A percentile compares a stretch with the other conserved stretches of the same genome.
Evolutionary conservation across 257 asterid genomes (phyloP).

Genomic region (Nicotiana sylvestris): DNA sequence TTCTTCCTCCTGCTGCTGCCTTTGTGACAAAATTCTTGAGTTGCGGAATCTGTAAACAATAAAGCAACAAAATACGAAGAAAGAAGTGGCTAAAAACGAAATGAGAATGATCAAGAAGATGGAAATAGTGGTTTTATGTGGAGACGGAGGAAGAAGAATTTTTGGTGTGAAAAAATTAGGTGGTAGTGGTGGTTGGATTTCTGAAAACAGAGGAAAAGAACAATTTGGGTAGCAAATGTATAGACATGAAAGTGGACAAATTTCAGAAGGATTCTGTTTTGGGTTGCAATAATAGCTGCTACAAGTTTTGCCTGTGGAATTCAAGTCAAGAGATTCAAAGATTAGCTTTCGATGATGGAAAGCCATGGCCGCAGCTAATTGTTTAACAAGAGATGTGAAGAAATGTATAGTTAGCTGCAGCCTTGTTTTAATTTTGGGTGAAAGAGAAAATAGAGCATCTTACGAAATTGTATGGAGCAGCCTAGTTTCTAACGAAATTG

Average conservation of each 20-base stretch:
- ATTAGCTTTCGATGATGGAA: slow-evolving; percentile 34
- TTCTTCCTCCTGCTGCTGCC: slow-evolving; percentile 2
- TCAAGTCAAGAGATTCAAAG: slow-evolving; percentile 12
- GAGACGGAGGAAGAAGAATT: background rate
- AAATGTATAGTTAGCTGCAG: no score
- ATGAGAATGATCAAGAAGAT: slow-evolving; percentile 31
- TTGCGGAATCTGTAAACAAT: slow-evolving; percentile 33
- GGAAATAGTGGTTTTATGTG: slow-evolving; percentile 19
- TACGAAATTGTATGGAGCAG: slow-evolving; percentile 10
- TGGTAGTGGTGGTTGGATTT: slow-evolving; percentile 16
- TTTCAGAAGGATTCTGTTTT: background rate
- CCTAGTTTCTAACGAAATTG: slow-evolving; percentile 22
- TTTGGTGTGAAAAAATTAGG: slow-evolving; percentile 11
- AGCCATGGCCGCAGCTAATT: slow-evolving; percentile 31
- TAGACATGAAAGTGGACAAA: slow-evolving; percentile 29
- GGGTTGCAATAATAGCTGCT: slow-evolving; percentile 14
- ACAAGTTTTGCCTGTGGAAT: slow-evolving; percentile 14
- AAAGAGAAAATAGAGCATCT: slow-evolving; percentile 5
- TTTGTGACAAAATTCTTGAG: slow-evolving; percentile 6
- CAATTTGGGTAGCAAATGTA: slow-evolving; percentile 25
- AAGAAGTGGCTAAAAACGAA: slow-evolving; percentile 32
- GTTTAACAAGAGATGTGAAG: background rate
- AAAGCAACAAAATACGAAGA: slow-evolving; percentile 40
- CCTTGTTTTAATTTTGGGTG: background rate
- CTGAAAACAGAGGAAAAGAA: background rate